Evolutionary conservation across 2,329 filamentous ascomycete genomes (phyloP).

Genomic region (Xylaria sp.): DNA sequence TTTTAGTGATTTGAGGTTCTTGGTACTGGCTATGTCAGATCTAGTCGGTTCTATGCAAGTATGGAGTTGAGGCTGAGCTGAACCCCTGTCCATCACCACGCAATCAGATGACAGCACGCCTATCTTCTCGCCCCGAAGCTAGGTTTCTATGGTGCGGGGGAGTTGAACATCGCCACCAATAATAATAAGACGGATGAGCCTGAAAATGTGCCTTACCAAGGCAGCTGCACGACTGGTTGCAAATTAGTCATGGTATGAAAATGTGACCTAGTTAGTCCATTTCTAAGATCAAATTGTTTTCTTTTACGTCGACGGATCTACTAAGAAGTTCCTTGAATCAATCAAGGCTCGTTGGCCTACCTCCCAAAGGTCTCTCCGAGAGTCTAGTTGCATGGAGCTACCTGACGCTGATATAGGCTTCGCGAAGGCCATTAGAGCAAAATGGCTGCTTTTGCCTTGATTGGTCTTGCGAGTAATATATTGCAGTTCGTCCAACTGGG

Average conservation of each 20-base stretch:
- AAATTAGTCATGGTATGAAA: too few species aligned
- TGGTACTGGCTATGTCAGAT: too few species aligned
- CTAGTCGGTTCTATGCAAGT: neutral
- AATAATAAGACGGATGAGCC: neutral
- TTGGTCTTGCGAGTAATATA: constrained; percentile 12
- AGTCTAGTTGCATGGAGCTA: neutral
- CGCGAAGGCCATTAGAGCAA: neutral
- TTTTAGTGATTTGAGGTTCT: too few species aligned
- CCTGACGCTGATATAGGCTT: neutral
- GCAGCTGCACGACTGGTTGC: too few species aligned
- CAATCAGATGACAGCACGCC: neutral
- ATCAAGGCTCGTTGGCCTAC: neutral
- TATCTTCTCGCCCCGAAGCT: neutral
- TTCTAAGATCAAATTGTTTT: too few species aligned
- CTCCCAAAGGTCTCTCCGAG: neutral
- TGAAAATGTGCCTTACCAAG: neutral
- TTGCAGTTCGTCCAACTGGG: constrained; percentile 5
- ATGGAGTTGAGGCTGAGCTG: neutral
- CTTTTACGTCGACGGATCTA: too few species aligned
- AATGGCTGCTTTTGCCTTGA: neutral
- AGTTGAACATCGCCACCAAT: neutral
- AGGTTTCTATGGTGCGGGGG: neutral
- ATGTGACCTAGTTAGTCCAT: too few species aligned
- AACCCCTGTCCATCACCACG: neutral
- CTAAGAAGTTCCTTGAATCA: neutral